phyloP scores from a whole-genome alignment of 2,329 filamentous ascomycete genomes.

The Ophiostoma sp. region DNA sequence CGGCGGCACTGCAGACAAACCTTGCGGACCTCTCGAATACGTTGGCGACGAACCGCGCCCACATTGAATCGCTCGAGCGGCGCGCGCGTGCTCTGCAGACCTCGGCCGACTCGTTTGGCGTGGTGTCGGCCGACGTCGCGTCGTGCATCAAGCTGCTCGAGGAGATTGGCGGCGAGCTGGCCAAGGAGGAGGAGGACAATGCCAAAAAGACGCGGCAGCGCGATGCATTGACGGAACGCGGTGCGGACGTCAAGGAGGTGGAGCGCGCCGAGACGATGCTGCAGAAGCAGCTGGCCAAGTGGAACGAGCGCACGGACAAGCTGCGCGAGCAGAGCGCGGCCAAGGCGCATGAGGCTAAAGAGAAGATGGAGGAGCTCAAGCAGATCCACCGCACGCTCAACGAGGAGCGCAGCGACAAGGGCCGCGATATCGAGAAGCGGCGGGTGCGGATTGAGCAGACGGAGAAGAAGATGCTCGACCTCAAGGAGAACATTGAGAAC shows the following conservation, averaged over 20 bases:
- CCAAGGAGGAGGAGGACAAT: conserved; percentile 87
- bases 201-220: conserved; percentile 72
- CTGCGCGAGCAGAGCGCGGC: conserved; percentile 72
- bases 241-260: conserved; percentile 85
- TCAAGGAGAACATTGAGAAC: conserved; percentile 95
- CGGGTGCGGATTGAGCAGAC: conserved; percentile 95
- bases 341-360: conserved; percentile 74
- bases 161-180: conserved; percentile 76
- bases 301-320: conserved; percentile 80
- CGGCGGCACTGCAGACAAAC: conserved; percentile 72
- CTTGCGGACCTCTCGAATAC: conserved; percentile 76
- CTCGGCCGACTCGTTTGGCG: conserved; percentile 79
- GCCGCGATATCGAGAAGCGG: conserved; percentile 84
- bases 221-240: conserved; percentile 80
- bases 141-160: conserved; percentile 84
- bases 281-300: conserved; percentile 76
- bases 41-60: conserved; percentile 69
- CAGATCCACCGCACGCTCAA: conserved; percentile 72
- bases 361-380: conserved; percentile 84
- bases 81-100: conserved; percentile 86
- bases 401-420: conserved; percentile 80
- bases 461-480: conserved; percentile 98
- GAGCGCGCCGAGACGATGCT: conserved; percentile 81
- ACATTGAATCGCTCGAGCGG: conserved; percentile 83
- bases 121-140: conserved; percentile 78